Percentiles rank a stretch among this genome's conserved stretches.
Evolutionary conservation across 2,329 filamentous ascomycete genomes (phyloP).

Genomic region (Aspergillus piperis): DNA sequence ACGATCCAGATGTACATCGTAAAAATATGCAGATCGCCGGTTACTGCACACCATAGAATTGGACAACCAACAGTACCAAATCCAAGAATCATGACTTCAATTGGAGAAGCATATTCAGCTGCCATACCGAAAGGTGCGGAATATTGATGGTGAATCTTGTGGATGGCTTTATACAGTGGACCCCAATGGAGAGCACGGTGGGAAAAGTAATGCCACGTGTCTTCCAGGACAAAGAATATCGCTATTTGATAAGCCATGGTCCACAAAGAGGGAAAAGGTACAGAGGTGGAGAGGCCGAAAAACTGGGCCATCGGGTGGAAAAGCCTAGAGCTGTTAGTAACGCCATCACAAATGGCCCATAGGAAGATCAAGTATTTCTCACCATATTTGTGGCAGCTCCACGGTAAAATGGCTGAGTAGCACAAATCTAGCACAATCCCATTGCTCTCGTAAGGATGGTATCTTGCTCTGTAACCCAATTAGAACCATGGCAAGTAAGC

Average conservation of each 20-base stretch:
- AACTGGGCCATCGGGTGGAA: slow-evolving; percentile 96
- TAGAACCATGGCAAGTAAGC: neutral
- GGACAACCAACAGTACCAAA: slow-evolving; percentile 81
- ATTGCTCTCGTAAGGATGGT: slow-evolving; percentile 89
- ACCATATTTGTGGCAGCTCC: slow-evolving; percentile 96
- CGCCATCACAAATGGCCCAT: neutral
- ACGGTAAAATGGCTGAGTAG: slow-evolving; percentile 96
- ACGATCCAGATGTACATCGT: slow-evolving; percentile 99
- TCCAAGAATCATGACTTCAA: slow-evolving; percentile 93
- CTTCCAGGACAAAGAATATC: slow-evolving; percentile 93
- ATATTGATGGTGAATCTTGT: slow-evolving; percentile 99
- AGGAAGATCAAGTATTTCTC: slow-evolving; percentile 14
- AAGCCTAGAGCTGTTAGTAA: slow-evolving; percentile 53
- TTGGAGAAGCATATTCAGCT: slow-evolving; percentile 95
- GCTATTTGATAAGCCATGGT: slow-evolving; percentile 91
- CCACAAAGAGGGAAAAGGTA: slow-evolving; percentile 82
- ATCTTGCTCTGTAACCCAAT: slow-evolving; percentile 66
- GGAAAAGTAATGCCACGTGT: slow-evolving; percentile 97
- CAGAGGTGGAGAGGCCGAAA: slow-evolving; percentile 82
- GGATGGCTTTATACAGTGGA: slow-evolving; percentile 91
- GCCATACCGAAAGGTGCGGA: slow-evolving; percentile 95
- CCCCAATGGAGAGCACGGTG: slow-evolving; percentile 93
- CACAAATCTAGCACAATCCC: slow-evolving; percentile 89
- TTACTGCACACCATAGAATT: slow-evolving; percentile 79
- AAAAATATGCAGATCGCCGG: slow-evolving; percentile 85